Base-by-base conservation (phyloP, 345 rosid species). In the Heritiera littoralis region DNA sequence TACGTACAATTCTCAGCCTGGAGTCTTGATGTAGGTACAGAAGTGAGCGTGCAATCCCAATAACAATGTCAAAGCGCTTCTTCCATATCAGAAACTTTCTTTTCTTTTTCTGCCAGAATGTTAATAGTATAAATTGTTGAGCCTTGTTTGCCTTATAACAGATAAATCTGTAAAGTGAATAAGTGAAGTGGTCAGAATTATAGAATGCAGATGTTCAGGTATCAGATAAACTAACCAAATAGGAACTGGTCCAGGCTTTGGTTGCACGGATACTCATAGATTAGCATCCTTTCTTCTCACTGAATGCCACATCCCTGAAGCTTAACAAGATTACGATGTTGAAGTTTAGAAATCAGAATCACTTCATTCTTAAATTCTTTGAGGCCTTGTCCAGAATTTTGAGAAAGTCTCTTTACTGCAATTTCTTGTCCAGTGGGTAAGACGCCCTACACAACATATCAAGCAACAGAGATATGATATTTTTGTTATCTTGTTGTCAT, bases 351-450 rank as follows among this genome's bases (percentile, higher is more conserved):
- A 46, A 71, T 52, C 14, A 72, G 14, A 51, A 72, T 55, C 20
- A 84, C 87, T 68, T 86, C 89, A 48, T 84, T 86, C 80, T 81
- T 84, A 80, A 86, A 86, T 79, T 87, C 85, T 30, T 70, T 71
- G 60, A 78, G 75, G 70, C 87, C 89, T 74, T 84, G 89, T 52
- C 81, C 71, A 3, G 81, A 86, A 7, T 78, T 41, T 76, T 38
- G 78, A 7, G 86, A 86, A 28, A 81, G 86, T 72, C 84, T 81
- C 80, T 86, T 86, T 56, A 83, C 83, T 1, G 88, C 84, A 66
- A 86, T 81, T 68, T 76, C 84, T 81, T 81, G 84, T 2, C 86
- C 86, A 23, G 81, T 82, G 8, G 52, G 48, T 73, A 83, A 76
- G 35, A 20, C 55, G 14, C 88, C 88, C 86, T 86, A 52, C 20